Evolutionary conservation across 768 basidiomycete genomes (phyloP).

Genomic region (Rossbeevera mucosa): DNA sequence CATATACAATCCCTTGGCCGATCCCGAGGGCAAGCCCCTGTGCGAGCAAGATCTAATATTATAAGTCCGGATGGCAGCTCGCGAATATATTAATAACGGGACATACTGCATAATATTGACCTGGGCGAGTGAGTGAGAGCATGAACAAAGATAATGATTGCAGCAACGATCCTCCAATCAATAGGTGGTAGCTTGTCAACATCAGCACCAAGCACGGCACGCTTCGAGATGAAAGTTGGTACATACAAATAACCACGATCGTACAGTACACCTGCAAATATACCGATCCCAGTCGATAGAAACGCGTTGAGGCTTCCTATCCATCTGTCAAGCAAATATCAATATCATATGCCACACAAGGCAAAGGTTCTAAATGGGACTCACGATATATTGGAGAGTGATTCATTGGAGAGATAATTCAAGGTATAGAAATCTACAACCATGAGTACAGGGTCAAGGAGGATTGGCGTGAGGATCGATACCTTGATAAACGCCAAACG

Average conservation of each 20-base stretch:
- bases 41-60: neutral
- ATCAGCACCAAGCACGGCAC: neutral
- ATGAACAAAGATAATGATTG: neutral
- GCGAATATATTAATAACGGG: neutral
- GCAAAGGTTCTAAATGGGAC: neutral
- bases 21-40: neutral
- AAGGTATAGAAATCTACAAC: neutral
- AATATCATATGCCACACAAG: neutral
- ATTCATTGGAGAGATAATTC: neutral
- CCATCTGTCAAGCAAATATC: neutral
- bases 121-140: neutral
- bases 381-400: neutral
- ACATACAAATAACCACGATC: neutral
- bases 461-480: neutral
- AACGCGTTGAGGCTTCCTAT: neutral
- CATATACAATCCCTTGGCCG: neutral
- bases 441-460: neutral
- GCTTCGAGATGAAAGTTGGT: neutral
- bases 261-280: neutral
- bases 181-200: neutral
- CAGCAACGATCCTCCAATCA: neutral
- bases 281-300: neutral
- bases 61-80: neutral
- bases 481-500: neutral
- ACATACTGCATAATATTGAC: neutral